These are phyloP conservation scores for Lactarius deliciosus DNA, from an alignment of 768 basidiomycete species.

Conservation along the genomic window DNA sequence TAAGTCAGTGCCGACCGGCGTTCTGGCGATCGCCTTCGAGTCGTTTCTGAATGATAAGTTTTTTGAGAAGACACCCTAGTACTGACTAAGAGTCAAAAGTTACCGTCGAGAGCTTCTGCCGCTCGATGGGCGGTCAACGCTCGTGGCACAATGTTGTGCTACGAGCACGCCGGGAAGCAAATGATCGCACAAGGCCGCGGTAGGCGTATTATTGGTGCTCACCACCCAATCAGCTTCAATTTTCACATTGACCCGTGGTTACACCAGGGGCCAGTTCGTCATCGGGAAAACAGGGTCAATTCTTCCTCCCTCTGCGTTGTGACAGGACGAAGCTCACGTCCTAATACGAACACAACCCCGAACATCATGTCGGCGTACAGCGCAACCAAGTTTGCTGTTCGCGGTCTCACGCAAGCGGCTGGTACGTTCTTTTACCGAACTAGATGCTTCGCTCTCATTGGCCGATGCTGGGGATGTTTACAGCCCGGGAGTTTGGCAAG, in stretches of 20 bases:
- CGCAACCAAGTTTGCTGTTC: conserved; percentile 31
- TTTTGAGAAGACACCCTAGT: not conserved
- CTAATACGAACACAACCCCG: not conserved
- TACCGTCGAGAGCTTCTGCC: conserved; percentile 15
- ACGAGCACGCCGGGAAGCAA: conserved; percentile 31
- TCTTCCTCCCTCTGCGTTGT: not conserved
- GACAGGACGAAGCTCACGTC: not conserved
- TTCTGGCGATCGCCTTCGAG: not conserved
- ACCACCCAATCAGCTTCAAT: not conserved
- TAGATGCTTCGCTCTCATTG: not conserved
- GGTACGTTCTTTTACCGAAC: conserved; percentile 7
- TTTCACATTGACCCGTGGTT: not conserved
- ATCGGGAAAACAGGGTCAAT: conserved; percentile 20
- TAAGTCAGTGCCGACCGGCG: not conserved
- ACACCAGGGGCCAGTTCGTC: conserved; percentile 24
- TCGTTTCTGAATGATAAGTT: conserved; percentile 11
- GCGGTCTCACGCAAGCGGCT: conserved; percentile 30
- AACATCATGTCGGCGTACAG: conserved; percentile 19
- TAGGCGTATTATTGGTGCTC: conserved; percentile 27
- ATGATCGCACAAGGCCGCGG: conserved; percentile 29
- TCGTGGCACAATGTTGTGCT: conserved; percentile 30
- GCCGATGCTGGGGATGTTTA: not conserved
- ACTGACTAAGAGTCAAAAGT: not conserved
- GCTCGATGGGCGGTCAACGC: conserved; percentile 18
- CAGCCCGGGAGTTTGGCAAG: conserved; percentile 27